These are phyloP conservation scores for Tylopilus subfusipes DNA, from an alignment of 768 basidiomycete species.

Conservation along the genomic window DNA sequence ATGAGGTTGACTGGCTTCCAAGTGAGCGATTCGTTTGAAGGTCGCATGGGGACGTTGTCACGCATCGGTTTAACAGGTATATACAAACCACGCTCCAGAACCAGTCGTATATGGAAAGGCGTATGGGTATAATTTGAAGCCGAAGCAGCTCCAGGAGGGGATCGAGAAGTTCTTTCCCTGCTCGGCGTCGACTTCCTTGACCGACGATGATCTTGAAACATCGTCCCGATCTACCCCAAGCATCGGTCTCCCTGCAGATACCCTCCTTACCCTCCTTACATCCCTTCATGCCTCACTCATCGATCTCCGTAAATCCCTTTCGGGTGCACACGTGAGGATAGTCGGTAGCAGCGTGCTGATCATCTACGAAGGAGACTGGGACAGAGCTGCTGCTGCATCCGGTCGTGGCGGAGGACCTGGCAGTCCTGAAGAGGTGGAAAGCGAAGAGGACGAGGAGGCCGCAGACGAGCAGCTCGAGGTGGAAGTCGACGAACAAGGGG, in stretches of 20 bases:
- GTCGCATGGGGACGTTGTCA: not conserved
- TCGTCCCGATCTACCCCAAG: conserved; percentile 10
- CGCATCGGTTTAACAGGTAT: conserved; percentile 49
- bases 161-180: conserved; percentile 77
- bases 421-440: conserved; percentile 18
- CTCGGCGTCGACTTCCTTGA: conserved; percentile 15
- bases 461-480: conserved; percentile 40
- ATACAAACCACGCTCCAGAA: conserved; percentile 54
- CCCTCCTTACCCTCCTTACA: conserved; percentile 56
- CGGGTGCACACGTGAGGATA: conserved; percentile 67
- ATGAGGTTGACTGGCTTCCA: conserved; percentile 87
- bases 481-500: conserved; percentile 30
- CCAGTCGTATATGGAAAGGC: conserved; percentile 64
- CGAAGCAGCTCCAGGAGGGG: conserved; percentile 69
- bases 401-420: conserved; percentile 34
- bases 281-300: conserved; percentile 50
- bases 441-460: conserved; percentile 35
- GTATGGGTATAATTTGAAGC: conserved; percentile 75
- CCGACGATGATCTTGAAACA: conserved; percentile 3
- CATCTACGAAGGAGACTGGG: conserved; percentile 67
- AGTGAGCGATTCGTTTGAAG: conserved; percentile 44
- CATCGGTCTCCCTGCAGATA: conserved; percentile 52
- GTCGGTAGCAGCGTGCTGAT: conserved; percentile 79
- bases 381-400: conserved; percentile 33
- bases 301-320: conserved; percentile 48